Conservation (phyloP, 2,329 filamentous ascomycete species). For the Graphiopsis chlorocephala region DNA sequence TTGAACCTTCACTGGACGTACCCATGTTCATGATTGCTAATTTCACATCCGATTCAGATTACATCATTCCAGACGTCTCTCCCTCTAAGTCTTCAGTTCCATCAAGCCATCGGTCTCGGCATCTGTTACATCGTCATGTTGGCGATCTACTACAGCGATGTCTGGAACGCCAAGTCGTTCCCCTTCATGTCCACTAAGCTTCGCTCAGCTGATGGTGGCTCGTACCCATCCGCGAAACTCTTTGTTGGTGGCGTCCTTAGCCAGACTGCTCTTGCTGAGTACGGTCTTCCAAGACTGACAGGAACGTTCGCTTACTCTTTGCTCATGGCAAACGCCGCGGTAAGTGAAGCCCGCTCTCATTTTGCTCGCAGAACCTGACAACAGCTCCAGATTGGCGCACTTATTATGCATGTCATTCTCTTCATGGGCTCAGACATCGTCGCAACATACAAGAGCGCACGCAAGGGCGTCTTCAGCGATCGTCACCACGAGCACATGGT, state of each 20-base stretch:
- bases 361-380: neutral
- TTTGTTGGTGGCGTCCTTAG: constrained; percentile 41
- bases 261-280: constrained; percentile 39
- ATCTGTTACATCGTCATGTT: constrained; percentile 52
- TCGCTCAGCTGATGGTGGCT: constrained; percentile 38
- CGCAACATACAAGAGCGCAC: constrained; percentile 48
- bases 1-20: constrained; percentile 7
- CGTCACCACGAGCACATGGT: constrained; percentile 52
- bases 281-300: constrained; percentile 47
- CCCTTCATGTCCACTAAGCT: constrained; percentile 57
- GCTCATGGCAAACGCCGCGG: constrained; percentile 57
- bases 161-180: constrained; percentile 46
- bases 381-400: constrained; percentile 47
- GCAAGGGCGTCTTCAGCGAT: constrained; percentile 30
- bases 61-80: constrained; percentile 53
- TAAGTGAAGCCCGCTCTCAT: constrained; percentile 10
- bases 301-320: constrained; percentile 34
- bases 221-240: neutral
- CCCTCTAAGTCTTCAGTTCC: constrained; percentile 47
- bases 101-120: constrained; percentile 47
- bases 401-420: constrained; percentile 51
- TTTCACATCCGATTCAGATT: constrained; percentile 35
- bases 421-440: constrained; percentile 58
- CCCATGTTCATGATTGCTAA: neutral
- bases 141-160: constrained; percentile 52